Evolutionary conservation across 352 stramenopile genomes (phyloP).

Genomic region (Aphanomyces astaci): DNA sequence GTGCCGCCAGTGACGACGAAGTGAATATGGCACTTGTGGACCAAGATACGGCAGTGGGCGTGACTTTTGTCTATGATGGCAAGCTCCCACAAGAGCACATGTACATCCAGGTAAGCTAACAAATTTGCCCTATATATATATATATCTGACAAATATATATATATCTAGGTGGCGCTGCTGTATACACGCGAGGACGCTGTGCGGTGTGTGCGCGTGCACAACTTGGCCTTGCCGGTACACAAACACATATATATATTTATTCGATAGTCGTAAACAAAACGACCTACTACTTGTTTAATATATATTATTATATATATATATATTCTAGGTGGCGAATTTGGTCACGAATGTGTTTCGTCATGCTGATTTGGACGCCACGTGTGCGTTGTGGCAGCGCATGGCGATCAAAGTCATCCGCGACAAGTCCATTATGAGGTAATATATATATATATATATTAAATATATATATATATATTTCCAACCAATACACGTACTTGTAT

Average conservation of each 20-base stretch:
- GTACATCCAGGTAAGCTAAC: conserved; percentile 83
- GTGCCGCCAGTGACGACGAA: conserved; percentile 65
- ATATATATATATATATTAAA: too few relatives aligned
- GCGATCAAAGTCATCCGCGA: conserved; percentile 72
- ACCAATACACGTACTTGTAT: too few relatives aligned
- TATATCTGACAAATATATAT: too few relatives aligned
- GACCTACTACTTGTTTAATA: neutral
- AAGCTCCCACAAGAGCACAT: conserved; percentile 63
- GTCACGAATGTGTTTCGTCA: conserved; percentile 85
- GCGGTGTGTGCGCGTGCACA: conserved; percentile 88
- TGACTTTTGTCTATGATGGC: conserved; percentile 86
- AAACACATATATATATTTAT: too few relatives aligned
- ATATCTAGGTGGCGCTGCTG: conserved; percentile 83
- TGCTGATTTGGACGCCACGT: conserved; percentile 80
- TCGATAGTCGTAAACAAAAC: too few relatives aligned
- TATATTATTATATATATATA: too few relatives aligned
- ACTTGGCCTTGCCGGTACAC: conserved; percentile 67
- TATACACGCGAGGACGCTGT: conserved; percentile 81
- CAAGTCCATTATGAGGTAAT: conserved; percentile 67
- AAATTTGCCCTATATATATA: too few relatives aligned
- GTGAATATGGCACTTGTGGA: conserved; percentile 86
- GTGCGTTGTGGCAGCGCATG: conserved; percentile 74
- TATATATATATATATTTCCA: too few relatives aligned
- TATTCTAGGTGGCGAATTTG: conserved; percentile 26
- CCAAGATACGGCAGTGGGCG: conserved; percentile 74